Evolutionary conservation across 2,329 filamentous ascomycete genomes (phyloP), one percentile per base, ranked within the genome.

Genomic region (Xylariaceae sp.): DNA sequence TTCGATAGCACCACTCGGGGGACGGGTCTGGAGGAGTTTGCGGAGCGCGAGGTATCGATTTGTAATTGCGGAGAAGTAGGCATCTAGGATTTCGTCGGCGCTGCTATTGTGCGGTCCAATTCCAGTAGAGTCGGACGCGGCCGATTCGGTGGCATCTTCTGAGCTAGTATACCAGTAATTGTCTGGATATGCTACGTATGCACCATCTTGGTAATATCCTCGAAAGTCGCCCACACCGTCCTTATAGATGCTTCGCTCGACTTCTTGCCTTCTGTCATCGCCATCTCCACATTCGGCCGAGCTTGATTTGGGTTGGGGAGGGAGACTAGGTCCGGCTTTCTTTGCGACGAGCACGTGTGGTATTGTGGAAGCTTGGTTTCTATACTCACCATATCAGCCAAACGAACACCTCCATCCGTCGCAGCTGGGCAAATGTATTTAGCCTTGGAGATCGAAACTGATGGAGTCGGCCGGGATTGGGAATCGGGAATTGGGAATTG

Each of bases 191-290:
- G 85, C 87, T 29, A 86, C 82, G 68, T 90, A 96, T 39, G 89
- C 87, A 47, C 90, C 91, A 62, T 95, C 88, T 12, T 84, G 75
- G 68, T 89, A 94, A 65, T 83, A 85, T 8, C 86, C 87, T 53
- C 80, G 72, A 27, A 76, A 73, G 63, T 86, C 81, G 51, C 78
- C 77, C 26, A 71, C 59, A 4, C 76, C 76, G 54, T 74, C 67
- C 6, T 74, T 65, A 64, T 84, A 83, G 42, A 80, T 74, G 34
- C 66, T 68, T 49, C 71, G 68, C 55, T 78, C 74, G 3, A 68
- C 51, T 26, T 61, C 56, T 31, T 70, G 19, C 19, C 19, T 19
- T 19, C 19, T 19, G 19, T 19, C 64, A 19, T 60, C 60, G 44
- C 51, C 3, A 58, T 59, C 35, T 67, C 62, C 26, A 70, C 40